Conservation (phyloP, 176 grass and related monocot genomes). For the Carex parvula region DNA sequence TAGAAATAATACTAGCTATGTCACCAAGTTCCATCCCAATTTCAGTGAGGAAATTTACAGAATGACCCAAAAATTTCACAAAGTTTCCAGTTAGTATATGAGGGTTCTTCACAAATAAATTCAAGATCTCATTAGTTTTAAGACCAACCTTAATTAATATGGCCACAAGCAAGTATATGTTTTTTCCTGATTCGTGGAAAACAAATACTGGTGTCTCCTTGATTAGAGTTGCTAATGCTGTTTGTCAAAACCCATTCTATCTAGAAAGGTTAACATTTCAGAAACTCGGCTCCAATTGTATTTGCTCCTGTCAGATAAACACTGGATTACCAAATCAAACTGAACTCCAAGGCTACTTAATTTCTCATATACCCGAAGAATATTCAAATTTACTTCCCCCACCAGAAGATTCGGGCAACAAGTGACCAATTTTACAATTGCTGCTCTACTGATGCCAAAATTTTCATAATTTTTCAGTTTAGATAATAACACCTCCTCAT, state of each 20-base stretch:
- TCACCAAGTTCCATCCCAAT: slow-evolving; percentile 33
- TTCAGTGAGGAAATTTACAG: slow-evolving; percentile 30
- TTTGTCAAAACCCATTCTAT: slow-evolving; percentile 36
- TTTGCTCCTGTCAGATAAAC: slow-evolving; percentile 42
- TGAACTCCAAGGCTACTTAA: slow-evolving; percentile 41
- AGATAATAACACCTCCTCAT: slow-evolving; percentile 18
- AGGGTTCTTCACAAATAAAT: slow-evolving; percentile 37
- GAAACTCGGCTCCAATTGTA: slow-evolving; percentile 45
- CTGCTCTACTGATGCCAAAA: slow-evolving; percentile 38
- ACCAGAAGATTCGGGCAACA: slow-evolving; percentile 46
- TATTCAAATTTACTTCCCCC: slow-evolving; percentile 35
- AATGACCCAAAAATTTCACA: slow-evolving; percentile 34
- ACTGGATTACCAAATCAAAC: slow-evolving; percentile 38
- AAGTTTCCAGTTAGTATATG: slow-evolving; percentile 40
- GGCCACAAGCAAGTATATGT: slow-evolving; percentile 42
- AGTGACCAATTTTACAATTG: slow-evolving; percentile 43
- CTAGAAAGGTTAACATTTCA: slow-evolving; percentile 46
- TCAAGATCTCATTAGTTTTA: slow-evolving; percentile 33
- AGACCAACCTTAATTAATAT: slow-evolving; percentile 46
- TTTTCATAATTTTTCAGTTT: slow-evolving; percentile 47
- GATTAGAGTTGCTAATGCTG: slow-evolving; percentile 34
- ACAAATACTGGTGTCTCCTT: slow-evolving; percentile 48
- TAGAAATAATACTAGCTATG: slow-evolving; percentile 24
- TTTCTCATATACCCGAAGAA: slow-evolving; percentile 40
- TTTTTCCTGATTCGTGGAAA: slow-evolving; percentile 57